A percentile compares a stretch with the other conserved stretches of the same genome.
Evolutionary conservation across 139 green algal species (phyloP).

Genomic region (Gonium pectorale): DNA sequence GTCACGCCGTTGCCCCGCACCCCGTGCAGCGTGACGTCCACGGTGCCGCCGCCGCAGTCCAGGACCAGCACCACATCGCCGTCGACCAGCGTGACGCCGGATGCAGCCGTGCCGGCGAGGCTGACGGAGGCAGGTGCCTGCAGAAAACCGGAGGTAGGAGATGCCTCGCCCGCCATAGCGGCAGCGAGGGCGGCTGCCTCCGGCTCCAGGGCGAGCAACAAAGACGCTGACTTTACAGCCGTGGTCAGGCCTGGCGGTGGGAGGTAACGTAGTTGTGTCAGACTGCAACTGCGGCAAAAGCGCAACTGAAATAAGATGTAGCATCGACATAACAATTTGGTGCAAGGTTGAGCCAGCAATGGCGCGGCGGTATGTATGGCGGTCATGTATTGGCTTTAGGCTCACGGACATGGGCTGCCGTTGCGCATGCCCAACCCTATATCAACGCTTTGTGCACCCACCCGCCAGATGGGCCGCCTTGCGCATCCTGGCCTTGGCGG

Average conservation of each 20-base stretch:
- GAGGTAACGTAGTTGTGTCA: too few species aligned
- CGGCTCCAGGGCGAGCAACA: conserved; percentile 19
- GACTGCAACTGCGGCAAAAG: too few species aligned
- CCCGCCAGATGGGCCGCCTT: conserved; percentile 17
- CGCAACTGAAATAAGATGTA: too few species aligned
- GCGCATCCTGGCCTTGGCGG: conserved; percentile 11
- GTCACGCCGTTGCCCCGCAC: not conserved
- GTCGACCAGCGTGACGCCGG: not conserved
- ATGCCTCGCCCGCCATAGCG: not conserved
- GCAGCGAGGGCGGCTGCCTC: conserved; percentile 27
- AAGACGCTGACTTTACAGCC: not conserved
- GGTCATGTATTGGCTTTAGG: not conserved
- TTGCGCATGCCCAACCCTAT: too few species aligned
- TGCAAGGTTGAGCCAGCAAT: not conserved
- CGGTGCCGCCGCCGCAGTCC: conserved; percentile 46
- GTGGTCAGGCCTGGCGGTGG: not conserved
- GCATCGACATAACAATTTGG: too few species aligned
- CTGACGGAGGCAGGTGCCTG: too few species aligned
- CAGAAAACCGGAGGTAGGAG: not conserved
- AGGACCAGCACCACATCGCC: conserved; percentile 40
- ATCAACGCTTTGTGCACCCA: not conserved
- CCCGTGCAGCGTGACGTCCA: conserved; percentile 16
- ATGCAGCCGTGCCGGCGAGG: too few species aligned
- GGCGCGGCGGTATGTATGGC: too few species aligned
- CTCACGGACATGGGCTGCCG: too few species aligned